Evolutionary conservation across 2,329 filamentous ascomycete genomes (phyloP).

Genomic region (Fusarium continuum): DNA sequence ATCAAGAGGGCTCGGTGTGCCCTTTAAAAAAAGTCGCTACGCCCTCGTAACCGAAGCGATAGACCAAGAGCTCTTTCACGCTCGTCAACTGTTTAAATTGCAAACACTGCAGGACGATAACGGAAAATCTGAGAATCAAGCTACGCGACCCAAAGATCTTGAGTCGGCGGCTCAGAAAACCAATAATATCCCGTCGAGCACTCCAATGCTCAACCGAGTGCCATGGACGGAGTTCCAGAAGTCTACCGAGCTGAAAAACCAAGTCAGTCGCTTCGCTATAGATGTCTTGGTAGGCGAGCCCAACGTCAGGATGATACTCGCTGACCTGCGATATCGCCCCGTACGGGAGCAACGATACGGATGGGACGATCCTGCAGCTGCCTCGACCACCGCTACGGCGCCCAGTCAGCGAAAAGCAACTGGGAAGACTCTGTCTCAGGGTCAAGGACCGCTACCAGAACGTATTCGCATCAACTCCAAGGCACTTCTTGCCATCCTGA

Average conservation of each 20-base stretch:
- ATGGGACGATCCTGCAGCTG: fast-evolving
- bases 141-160: too few relatives aligned
- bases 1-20: background rate
- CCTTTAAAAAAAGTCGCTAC: background rate
- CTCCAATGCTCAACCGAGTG: background rate
- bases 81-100: too few relatives aligned
- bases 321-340: background rate
- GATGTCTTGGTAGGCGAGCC: background rate
- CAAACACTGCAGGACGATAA: too few relatives aligned
- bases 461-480: background rate
- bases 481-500: background rate
- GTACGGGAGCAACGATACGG: background rate
- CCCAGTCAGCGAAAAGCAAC: background rate
- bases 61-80: too few relatives aligned
- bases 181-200: too few relatives aligned
- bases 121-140: too few relatives aligned
- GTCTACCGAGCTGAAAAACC: fast-evolving
- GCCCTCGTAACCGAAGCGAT: background rate
- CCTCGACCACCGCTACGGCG: background rate
- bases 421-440: background rate
- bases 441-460: background rate
- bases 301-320: fast-evolving
- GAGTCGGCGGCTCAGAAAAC: too few relatives aligned
- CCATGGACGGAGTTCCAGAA: background rate
- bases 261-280: fast-evolving